These are phyloP conservation scores for Ochetophila trinervis DNA, from an alignment of 306 rosid genomes.

Conservation along the genomic window DNA sequence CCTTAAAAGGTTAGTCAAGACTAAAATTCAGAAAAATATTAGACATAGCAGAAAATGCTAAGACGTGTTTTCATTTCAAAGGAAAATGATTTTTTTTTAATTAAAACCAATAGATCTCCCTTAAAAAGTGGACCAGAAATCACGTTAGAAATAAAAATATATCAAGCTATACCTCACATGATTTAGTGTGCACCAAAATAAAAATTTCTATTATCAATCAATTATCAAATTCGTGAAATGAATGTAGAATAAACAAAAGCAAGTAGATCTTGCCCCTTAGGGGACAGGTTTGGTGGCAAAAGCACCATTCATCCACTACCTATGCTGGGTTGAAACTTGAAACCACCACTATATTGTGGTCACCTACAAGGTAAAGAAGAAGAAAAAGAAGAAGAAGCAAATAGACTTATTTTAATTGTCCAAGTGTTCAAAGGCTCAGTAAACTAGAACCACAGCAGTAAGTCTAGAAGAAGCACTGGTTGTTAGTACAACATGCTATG, in stretches of 20 bases:
- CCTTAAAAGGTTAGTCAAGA: conserved; percentile 1
- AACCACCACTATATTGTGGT: too few relatives aligned
- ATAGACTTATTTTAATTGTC: background rate
- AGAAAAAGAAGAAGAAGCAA: background rate
- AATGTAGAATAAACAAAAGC: background rate
- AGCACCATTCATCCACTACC: too few relatives aligned
- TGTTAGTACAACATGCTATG: background rate
- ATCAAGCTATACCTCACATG: background rate
- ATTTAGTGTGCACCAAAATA: too few relatives aligned
- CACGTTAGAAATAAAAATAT: background rate
- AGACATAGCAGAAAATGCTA: background rate
- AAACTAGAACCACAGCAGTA: background rate
- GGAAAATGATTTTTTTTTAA: background rate
- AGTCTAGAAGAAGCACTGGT: background rate
- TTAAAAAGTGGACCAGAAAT: background rate
- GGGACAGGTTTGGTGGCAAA: too few relatives aligned
- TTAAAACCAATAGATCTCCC: background rate
- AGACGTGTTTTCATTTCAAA: background rate
- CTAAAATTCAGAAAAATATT: background rate
- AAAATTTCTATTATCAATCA: background rate
- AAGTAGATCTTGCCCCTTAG: background rate
- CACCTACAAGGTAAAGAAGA: background rate
- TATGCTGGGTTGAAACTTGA: too few relatives aligned
- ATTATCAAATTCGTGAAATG: background rate
- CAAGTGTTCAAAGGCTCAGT: background rate